phyloP scores from a whole-genome alignment of 306 rosid species.

The Arachis hypogaea region DNA sequence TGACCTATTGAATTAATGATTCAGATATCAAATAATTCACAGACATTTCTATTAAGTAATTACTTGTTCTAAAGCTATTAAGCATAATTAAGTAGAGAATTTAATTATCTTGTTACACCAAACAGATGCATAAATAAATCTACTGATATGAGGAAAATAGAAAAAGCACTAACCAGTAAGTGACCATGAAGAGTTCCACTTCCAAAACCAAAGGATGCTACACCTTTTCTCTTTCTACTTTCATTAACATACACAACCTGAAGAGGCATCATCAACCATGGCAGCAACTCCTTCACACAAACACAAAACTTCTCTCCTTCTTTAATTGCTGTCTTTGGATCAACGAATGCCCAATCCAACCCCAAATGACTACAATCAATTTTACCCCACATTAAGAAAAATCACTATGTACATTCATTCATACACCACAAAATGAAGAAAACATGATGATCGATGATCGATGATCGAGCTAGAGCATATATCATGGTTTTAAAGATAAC shows the following conservation, averaged over 20 bases:
- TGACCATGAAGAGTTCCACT: conserved; percentile 96
- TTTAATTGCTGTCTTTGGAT: conserved; percentile 69
- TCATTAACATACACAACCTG: conserved; percentile 84
- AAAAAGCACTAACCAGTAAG: conserved; percentile 64
- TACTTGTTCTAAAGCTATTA: too few species aligned
- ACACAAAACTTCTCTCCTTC: conserved; percentile 77
- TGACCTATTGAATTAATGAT: too few species aligned
- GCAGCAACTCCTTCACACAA: conserved; percentile 85
- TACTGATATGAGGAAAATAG: neutral
- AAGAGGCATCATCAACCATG: conserved; percentile 97
- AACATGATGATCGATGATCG: neutral
- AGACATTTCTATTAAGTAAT: too few species aligned
- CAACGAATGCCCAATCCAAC: conserved; percentile 91
- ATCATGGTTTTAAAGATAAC: too few species aligned
- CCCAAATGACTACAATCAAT: conserved; percentile 79
- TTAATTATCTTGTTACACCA: too few species aligned
- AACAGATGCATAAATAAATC: too few species aligned
- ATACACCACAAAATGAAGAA: conserved; percentile 17
- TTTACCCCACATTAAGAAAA: neutral
- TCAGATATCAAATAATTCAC: too few species aligned
- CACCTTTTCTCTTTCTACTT: conserved; percentile 41
- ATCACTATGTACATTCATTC: neutral
- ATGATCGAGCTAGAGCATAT: neutral
- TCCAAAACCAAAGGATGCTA: conserved; percentile 75
- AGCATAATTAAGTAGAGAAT: too few species aligned